phyloP scores from a whole-genome alignment of 2,329 filamentous ascomycete genomes.

The Ilyonectria mors-panacis region DNA sequence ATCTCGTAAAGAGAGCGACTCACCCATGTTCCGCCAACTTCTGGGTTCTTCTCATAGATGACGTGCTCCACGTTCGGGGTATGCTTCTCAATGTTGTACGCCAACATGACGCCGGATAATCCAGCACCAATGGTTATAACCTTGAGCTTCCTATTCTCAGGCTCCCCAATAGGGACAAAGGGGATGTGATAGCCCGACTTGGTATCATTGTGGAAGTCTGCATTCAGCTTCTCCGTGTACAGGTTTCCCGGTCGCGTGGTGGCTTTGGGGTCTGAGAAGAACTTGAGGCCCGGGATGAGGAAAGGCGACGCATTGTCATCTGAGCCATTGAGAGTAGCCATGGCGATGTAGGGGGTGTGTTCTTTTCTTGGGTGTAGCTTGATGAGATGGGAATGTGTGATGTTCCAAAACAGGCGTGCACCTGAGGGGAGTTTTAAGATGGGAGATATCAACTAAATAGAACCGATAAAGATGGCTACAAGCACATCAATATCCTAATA shows the following conservation, averaged over 20 bases:
- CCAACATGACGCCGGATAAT: conserved; percentile 60
- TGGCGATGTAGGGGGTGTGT: background rate
- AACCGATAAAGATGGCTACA: background rate
- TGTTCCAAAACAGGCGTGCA: background rate
- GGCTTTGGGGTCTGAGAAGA: background rate
- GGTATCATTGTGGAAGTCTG: conserved; percentile 1
- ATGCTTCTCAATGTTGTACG: conserved; percentile 19
- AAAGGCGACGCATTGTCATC: background rate
- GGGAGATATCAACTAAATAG: background rate
- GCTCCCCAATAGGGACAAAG: background rate
- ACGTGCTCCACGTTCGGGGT: conserved; percentile 66
- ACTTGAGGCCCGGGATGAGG: background rate
- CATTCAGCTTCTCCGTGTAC: background rate
- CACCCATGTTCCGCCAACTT: conserved; percentile 58
- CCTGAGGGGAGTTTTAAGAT: background rate
- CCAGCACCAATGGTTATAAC: conserved; percentile 44
- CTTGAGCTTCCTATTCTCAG: conserved; percentile 12
- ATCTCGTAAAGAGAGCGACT: background rate
- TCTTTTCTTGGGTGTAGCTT: background rate
- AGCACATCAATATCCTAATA: too few species aligned
- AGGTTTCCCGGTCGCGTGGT: background rate
- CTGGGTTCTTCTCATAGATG: conserved; percentile 75
- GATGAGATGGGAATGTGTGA: background rate
- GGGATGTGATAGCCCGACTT: background rate
- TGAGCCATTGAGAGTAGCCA: background rate